Evolutionary conservation across 1,284 basidiomycete genomes (phyloP).

Genomic region (Sanguinoderma infundibulare): DNA sequence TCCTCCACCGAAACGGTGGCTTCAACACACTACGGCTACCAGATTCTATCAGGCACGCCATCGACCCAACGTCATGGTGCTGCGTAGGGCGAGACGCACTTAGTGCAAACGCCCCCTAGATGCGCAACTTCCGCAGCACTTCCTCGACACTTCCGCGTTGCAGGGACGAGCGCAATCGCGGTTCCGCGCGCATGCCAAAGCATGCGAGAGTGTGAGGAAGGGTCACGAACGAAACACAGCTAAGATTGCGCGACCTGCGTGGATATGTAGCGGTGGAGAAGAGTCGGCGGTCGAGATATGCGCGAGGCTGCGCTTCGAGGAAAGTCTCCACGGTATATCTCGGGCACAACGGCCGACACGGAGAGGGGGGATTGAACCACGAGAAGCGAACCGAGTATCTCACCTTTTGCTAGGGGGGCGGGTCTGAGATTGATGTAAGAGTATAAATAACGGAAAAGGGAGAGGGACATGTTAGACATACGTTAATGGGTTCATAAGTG

Average conservation of each 20-base stretch:
- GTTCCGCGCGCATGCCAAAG: not conserved
- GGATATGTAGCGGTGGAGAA: too few relatives aligned
- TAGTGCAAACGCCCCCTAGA: not conserved
- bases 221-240: not conserved
- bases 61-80: too few relatives aligned
- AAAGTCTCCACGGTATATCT: not conserved
- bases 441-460: not conserved
- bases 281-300: too few relatives aligned
- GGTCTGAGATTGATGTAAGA: conserved; percentile 55
- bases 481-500: conserved; percentile 78
- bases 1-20: too few relatives aligned
- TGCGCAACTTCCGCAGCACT: not conserved
- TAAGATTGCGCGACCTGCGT: not conserved
- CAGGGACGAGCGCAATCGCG: not conserved
- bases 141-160: too few relatives aligned
- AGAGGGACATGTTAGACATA: conserved; percentile 32
- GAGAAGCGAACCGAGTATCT: conserved; percentile 74
- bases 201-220: not conserved
- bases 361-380: conserved; percentile 28
- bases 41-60: too few relatives aligned
- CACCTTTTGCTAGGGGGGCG: conserved; percentile 84
- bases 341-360: conserved; percentile 59
- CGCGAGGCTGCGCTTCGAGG: too few relatives aligned
- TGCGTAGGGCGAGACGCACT: not conserved
- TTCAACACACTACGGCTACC: too few relatives aligned